Evolutionary conservation across 1,139 yeast species (phyloP).

Genomic region (Yarrowia galli): DNA sequence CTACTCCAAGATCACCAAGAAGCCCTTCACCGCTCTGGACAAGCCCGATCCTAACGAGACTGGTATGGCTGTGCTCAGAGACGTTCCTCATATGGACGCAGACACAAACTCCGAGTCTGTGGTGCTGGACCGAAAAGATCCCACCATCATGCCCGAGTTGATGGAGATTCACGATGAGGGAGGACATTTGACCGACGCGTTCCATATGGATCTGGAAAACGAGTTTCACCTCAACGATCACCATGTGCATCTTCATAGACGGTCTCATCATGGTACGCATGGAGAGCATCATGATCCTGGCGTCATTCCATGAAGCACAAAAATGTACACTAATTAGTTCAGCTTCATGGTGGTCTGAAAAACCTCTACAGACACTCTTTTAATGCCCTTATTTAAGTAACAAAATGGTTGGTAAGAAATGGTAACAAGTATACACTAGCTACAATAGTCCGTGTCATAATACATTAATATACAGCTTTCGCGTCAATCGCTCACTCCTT

Average conservation of each 20-base stretch:
- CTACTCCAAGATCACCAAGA: conserved; percentile 54
- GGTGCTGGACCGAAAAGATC: conserved; percentile 27
- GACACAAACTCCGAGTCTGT: conserved; percentile 37
- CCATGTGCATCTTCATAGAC: conserved; percentile 1
- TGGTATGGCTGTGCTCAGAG: conserved; percentile 31
- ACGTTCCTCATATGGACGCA: conserved; percentile 38
- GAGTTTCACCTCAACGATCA: conserved; percentile 11
- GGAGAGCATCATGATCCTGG: neutral
- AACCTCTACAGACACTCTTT: neutral
- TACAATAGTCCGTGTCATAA: too few relatives aligned
- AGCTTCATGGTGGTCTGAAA: conserved; percentile 8
- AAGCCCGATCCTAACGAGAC: conserved; percentile 50
- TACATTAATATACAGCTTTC: neutral
- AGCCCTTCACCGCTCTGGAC: conserved; percentile 64
- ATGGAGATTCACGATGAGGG: conserved; percentile 17
- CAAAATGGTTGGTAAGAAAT: neutral
- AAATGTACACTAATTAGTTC: neutral
- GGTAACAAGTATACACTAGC: too few relatives aligned
- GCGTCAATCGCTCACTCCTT: too few relatives aligned
- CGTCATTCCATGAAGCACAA: neutral
- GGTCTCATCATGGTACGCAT: neutral
- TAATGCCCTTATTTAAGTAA: conserved; percentile 9
- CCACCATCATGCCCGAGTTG: conserved; percentile 35
- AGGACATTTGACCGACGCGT: conserved; percentile 6
- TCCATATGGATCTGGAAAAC: conserved; percentile 6